Evolutionary conservation across 2,329 filamentous ascomycete genomes (phyloP), one percentile per base, ranked within the genome.

Genomic region (Dichotomopilus funicola): DNA sequence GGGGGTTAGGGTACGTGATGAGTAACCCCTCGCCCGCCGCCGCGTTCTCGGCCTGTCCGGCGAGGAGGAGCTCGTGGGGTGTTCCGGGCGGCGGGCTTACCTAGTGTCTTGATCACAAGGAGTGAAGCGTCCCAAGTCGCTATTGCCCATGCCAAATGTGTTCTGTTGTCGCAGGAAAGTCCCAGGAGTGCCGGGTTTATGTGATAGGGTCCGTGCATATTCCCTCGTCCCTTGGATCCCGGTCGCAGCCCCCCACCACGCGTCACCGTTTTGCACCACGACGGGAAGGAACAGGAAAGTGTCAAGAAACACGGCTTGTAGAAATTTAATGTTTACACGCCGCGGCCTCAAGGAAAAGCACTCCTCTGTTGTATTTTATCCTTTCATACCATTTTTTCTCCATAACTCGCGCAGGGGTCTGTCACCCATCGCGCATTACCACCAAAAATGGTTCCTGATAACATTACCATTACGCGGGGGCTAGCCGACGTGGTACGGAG

Each of bases 401-500:
- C 4, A 2, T 47, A 27, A 27, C 19, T 27, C 19, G 19, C 19
- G 19, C 19, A 27, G 19, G 19, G 19, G 19, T 27, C 19, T 27
- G 19, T 27, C 19, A 27, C 19, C 19, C 19, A 27, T 27, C 19
- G 19, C 19, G 19, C 19, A 27, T 27, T 27, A 27, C 19, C 19
- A 27, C 2, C 19, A 27, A 54, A 34, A 8, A 58, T 61, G 59
- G 52, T 48, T 1, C 56, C 56, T 7, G 42, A 37, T n/a, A 54
- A 55, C 43, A 54, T 40, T 35, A 42, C 46, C 5, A 58, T 83
- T 31, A 73, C 79, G 60, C 63, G 70, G 48, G 75, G 72, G 51
- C 72, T 84, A 11, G 68, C 72, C 44, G 67, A 74, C n/a, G 72
- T 73, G 4, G 78, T 80, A 38, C 71, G 67, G 50, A 69, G 72